Conservation (phyloP, 495 filamentous ascomycete genomes). For the Penicillium antarcticum region DNA sequence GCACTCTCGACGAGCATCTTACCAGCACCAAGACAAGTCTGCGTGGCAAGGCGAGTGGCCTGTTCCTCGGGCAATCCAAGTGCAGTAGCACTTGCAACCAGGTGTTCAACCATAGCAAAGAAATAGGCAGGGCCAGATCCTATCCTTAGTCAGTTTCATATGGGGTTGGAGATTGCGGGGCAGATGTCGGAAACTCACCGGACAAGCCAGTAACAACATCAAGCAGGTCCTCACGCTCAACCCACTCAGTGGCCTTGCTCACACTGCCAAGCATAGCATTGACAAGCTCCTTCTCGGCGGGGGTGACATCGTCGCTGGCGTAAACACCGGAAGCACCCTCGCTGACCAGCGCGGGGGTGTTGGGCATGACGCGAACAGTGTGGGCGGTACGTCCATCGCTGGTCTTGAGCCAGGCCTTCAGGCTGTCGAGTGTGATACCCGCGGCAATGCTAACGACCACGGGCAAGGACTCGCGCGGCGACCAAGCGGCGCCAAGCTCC, state of each 20-base stretch:
- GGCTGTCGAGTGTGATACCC: conserved; percentile 36
- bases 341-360: conserved; percentile 37
- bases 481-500: conserved; percentile 81
- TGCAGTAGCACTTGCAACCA: conserved; percentile 35
- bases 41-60: conserved; percentile 37
- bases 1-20: conserved; percentile 38
- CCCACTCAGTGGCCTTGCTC: conserved; percentile 40
- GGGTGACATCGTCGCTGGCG: conserved; percentile 28
- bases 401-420: conserved; percentile 31
- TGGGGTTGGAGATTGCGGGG: neutral
- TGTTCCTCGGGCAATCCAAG: conserved; percentile 36
- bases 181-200: conserved; percentile 21
- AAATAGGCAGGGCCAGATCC: conserved; percentile 44
- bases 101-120: conserved; percentile 45
- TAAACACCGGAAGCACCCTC: conserved; percentile 37
- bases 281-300: conserved; percentile 34
- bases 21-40: conserved; percentile 42
- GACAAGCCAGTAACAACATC: conserved; percentile 43
- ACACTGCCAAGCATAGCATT: conserved; percentile 32
- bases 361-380: conserved; percentile 41
- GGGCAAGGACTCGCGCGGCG: conserved; percentile 63
- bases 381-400: conserved; percentile 25
- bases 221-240: conserved; percentile 37
- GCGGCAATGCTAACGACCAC: conserved; percentile 43
- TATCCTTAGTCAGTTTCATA: conserved; percentile 4